These are phyloP conservation scores for Calocera viscosa DNA, from an alignment of 768 basidiomycete species.

Conservation along the genomic window DNA sequence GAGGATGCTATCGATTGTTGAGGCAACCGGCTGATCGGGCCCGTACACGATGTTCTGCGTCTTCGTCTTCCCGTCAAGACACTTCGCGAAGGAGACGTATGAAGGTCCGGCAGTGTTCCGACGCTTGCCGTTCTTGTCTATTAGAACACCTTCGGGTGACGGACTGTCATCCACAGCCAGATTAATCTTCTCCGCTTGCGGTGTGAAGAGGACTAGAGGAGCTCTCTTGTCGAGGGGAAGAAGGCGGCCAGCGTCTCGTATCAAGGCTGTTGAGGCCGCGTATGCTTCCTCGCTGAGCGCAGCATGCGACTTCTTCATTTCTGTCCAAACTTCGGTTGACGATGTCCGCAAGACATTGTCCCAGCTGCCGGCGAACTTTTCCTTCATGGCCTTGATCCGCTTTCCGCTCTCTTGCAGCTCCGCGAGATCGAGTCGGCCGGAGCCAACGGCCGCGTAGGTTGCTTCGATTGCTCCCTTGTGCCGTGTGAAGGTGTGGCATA, in stretches of 20 bases:
- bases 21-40: constrained; percentile 14
- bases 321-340: constrained; percentile 25
- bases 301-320: constrained; percentile 32
- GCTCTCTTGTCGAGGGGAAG: constrained; percentile 29
- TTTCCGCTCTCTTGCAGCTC: constrained; percentile 33
- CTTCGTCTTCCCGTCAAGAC: constrained; percentile 22
- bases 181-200: constrained; percentile 45
- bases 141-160: constrained; percentile 29
- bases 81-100: constrained; percentile 39
- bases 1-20: constrained; percentile 7
- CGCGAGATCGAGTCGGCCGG: constrained; percentile 32
- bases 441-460: constrained; percentile 38
- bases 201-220: constrained; percentile 41
- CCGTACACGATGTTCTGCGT: constrained; percentile 41
- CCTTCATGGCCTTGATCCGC: constrained; percentile 42
- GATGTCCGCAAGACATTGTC: constrained; percentile 20
- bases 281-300: constrained; percentile 40
- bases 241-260: constrained; percentile 31
- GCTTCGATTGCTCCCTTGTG: constrained; percentile 44
- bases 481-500: constrained; percentile 47
- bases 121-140: constrained; percentile 33
- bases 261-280: constrained; percentile 34
- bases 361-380: constrained; percentile 39
- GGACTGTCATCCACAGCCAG: constrained; percentile 45
- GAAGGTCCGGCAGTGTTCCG: constrained; percentile 48